Base-by-base conservation (phyloP, 2,329 filamentous ascomycete genomes). In the Dactylellina sp. region DNA sequence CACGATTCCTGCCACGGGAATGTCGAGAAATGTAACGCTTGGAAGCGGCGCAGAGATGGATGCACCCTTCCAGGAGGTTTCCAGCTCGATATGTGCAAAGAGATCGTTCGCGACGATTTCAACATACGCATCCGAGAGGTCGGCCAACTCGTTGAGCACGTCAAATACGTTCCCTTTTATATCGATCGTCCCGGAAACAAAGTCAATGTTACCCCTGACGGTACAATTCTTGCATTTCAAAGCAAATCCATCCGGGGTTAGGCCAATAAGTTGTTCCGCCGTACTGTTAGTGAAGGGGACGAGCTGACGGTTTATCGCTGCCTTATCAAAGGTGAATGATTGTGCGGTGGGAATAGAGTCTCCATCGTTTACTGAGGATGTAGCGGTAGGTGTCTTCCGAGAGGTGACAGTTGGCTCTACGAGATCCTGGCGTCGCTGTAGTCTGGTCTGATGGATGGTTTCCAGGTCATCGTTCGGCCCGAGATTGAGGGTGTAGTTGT, bases 41-140 rank as follows among this genome's bases (percentile, higher is more conserved):
- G 49, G 12, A 2, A 20, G 2, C 7, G 60, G 47, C 2, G n/a
- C 35, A n/a, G 16, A 14, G 28, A 46, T 11, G 1, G 22, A 11
- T 3, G 47, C 28, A 14, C 60, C 60, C 28, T 53, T 12, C 60
- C 60, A 63, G 4, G 44, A 20, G 11, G 35, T 55, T 16, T 63
- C 60, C 20, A 63, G n/a, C 24, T 63, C 60, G 35, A 63, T 44
- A 46, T 53, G 60, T 3, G 60, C 60, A n/a, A 63, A 63, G 7
- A 63, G 14, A 24, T 63, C 37, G 22, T 63, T 53, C 1, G 60
- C 16, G 12, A 55, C 39, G 16, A 63, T 9, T 14, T 55, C 3
- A 24, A 53, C 20, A 14, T 22, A 63, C 5, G 60, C 53, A n/a
- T 22, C 60, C 9, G 16, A 14, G 2, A 63, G 46, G n/a, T 55